phyloP scores from a whole-genome alignment of 2,329 filamentous ascomycete genomes.

The Tolypocladium paradoxum region DNA sequence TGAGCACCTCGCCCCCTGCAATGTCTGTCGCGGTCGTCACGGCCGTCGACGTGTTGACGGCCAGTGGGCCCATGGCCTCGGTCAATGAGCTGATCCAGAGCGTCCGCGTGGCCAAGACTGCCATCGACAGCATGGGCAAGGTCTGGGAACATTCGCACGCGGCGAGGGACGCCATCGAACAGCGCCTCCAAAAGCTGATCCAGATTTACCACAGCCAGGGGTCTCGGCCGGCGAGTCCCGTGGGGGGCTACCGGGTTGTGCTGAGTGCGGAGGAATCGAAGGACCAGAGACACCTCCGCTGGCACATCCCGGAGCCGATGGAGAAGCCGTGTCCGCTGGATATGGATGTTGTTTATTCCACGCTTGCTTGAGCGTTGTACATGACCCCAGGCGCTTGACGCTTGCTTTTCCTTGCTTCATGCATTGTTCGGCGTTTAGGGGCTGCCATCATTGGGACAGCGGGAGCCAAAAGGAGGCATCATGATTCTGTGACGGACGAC shows the following conservation, averaged over 20 bases:
- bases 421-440: constrained; percentile 8
- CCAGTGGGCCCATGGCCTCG: constrained; percentile 41
- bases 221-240: constrained; percentile 13
- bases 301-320: constrained; percentile 25
- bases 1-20: constrained; percentile 45
- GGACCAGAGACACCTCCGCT: constrained; percentile 17
- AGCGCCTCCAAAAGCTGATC: constrained; percentile 22
- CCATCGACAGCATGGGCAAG: constrained; percentile 42
- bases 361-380: constrained; percentile 10
- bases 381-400: not conserved
- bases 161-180: constrained; percentile 36
- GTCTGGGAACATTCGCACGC: constrained; percentile 49
- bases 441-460: not conserved
- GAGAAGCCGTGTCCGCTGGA: constrained; percentile 23
- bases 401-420: constrained; percentile 2
- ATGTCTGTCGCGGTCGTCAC: constrained; percentile 51
- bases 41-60: constrained; percentile 56
- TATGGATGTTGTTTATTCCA: constrained; percentile 26
- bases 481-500: not conserved
- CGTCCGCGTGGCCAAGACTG: constrained; percentile 39
- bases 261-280: constrained; percentile 14
- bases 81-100: constrained; percentile 42
- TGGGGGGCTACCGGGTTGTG: constrained; percentile 20
- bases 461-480: not conserved
- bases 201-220: constrained; percentile 20